Conservation (phyloP, 202 grass and related monocot species). For the Setaria italica region DNA sequence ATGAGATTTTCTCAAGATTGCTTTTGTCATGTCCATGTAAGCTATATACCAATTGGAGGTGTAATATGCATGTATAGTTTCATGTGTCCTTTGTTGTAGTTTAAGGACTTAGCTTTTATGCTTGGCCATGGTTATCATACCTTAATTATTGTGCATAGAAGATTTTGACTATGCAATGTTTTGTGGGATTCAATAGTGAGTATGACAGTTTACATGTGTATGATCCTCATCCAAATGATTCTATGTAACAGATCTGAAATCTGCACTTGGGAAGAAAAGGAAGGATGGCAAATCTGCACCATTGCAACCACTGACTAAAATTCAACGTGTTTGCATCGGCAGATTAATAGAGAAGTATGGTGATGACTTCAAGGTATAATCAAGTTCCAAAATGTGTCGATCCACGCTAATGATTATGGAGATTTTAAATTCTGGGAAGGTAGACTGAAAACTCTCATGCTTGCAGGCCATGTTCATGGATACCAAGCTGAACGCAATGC, state of each 20-base stretch:
- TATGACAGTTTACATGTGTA: background rate
- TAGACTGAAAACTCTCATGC: constrained; percentile 13
- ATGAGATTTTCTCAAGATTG: background rate
- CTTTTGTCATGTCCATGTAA: background rate
- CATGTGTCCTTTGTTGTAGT: background rate
- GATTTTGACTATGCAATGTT: background rate
- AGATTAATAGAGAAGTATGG: constrained; percentile 90
- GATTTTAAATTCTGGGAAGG: background rate
- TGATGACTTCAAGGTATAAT: constrained; percentile 79
- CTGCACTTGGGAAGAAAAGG: constrained; percentile 84
- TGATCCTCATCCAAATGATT: constrained; percentile 21
- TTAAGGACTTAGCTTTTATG: background rate
- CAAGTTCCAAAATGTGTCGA: background rate
- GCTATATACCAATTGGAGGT: background rate
- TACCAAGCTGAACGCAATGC: constrained; percentile 86
- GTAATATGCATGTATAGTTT: background rate
- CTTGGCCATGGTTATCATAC: constrained; percentile 9
- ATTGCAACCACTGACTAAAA: constrained; percentile 68
- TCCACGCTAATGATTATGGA: background rate
- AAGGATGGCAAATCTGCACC: constrained; percentile 77
- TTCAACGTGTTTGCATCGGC: constrained; percentile 70
- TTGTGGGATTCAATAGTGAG: background rate
- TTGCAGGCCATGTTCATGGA: constrained; percentile 98
- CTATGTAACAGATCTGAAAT: constrained; percentile 76
- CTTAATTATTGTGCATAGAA: background rate